Base-by-base conservation (phyloP, 768 basidiomycete genomes). In the Mycena chlorophos region DNA sequence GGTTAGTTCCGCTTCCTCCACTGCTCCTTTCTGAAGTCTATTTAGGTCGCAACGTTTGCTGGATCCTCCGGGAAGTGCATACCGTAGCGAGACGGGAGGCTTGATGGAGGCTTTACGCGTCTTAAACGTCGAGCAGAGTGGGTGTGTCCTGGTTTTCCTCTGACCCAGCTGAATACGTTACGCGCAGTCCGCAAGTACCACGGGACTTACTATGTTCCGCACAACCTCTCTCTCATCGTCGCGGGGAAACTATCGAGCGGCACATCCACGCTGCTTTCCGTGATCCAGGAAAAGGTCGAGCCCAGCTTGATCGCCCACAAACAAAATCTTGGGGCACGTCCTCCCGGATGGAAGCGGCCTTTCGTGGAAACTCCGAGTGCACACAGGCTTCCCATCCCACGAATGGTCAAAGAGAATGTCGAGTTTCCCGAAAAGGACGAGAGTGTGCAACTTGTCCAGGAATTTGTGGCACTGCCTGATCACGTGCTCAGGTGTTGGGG, bases 361-460 rank as follows among this genome's bases (percentile, higher is more conserved):
- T 98, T 98, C 67, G 63, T 98, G 29, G 94, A 98, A 74, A 94
- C 94, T 0, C 62, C 83, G 10, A 94, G 89, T 59, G 85, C 88
- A 5, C 69, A 71, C n/a, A 75, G 85, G 22, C 74, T 73, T 31
- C 77, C 78, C 5, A 80, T 90, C 19, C 26, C 67, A 23, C 66
- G 76, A 30, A 81, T 85, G 3, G 69, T 76, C 39, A 84, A 79
- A 56, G 82, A 89, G 57, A 75, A 78, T 0, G 85, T 98, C 17
- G 91, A 95, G 65, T 99, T 99, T 66, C 96, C 97, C 12, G 97
- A 98, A 73, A 86, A 92, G 69, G 95, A 98, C 64, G 96, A 98
- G 75, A 90, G 89, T 76, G 56, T 23, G 78, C 65, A 20, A 6
- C 51, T 16, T 42, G 27, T 20, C 8, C 46, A 39, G 37, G 48